Conservation (phyloP, 1,284 basidiomycete genomes). For the Amylostereum chailletii region DNA sequence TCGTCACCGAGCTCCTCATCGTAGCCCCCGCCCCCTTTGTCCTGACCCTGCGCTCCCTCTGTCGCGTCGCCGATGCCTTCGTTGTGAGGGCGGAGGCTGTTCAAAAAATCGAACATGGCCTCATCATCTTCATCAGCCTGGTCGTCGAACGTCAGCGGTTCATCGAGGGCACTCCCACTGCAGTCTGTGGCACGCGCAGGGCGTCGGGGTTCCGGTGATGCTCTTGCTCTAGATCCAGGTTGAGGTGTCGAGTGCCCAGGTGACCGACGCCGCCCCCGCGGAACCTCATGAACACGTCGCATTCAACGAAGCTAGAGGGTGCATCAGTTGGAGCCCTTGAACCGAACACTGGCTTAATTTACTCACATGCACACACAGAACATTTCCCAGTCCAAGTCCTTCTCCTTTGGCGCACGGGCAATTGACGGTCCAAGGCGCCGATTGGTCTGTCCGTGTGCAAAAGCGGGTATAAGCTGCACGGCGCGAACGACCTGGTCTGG, state of each 20-base stretch:
- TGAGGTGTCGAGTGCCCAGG: background rate
- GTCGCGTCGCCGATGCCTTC: no score
- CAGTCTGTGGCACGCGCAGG: background rate
- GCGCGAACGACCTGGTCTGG: constrained; percentile 14
- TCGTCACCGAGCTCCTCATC: background rate
- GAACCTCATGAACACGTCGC: constrained; percentile 15
- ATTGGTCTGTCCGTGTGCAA: constrained; percentile 4
- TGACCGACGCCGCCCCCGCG: constrained; percentile 14
- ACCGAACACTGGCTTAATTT: background rate
- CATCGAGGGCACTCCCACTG: background rate
- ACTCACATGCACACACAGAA: background rate
- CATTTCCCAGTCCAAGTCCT: background rate
- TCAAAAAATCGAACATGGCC: background rate
- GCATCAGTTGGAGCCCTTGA: background rate
- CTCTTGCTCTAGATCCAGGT: no score
- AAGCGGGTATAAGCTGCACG: constrained; percentile 17
- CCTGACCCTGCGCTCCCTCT: background rate
- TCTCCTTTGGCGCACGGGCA: background rate
- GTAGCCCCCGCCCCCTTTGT: background rate
- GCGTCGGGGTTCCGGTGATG: no score
- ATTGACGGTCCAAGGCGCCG: background rate
- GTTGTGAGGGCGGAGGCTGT: no score
- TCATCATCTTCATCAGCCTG: background rate
- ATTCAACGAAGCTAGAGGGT: constrained; percentile 11
- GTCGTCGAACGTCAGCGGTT: background rate